Conservation (phyloP, 169 alveolate genomes). For the Neospora caninum region DNA sequence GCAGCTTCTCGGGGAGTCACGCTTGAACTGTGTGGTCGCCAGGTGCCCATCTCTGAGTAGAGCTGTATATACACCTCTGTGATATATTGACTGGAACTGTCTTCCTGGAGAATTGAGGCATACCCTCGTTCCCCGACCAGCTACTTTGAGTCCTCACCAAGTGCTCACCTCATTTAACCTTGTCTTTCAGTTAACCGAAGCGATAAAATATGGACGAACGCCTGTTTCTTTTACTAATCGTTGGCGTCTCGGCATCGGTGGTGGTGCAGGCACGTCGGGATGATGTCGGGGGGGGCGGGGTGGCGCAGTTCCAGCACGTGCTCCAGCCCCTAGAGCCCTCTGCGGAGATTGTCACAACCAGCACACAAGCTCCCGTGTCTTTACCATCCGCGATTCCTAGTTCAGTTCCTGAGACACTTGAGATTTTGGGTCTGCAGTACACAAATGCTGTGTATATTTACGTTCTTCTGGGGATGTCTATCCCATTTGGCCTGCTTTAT, state of each 20-base stretch:
- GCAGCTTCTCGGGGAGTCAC: too few species aligned
- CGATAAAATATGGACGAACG: background rate
- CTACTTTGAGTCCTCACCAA: background rate
- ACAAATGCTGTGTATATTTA: background rate
- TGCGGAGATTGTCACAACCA: slow-evolving; percentile 31
- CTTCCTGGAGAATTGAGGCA: background rate
- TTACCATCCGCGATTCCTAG: background rate
- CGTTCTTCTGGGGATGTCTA: background rate
- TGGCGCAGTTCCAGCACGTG: background rate
- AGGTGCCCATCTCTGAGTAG: background rate
- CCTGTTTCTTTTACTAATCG: background rate
- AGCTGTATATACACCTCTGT: background rate
- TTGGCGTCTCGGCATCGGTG: background rate
- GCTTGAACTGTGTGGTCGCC: too few species aligned
- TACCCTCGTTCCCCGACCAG: background rate
- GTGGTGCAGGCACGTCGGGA: background rate
- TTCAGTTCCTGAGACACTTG: background rate
- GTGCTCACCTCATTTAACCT: background rate
- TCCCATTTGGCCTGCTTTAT: background rate
- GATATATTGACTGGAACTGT: background rate
- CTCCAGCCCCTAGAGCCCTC: slow-evolving; percentile 1
- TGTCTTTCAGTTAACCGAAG: background rate
- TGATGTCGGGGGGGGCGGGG: background rate
- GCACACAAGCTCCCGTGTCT: background rate
- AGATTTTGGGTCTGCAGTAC: background rate